Conservation (phyloP, 2,329 filamentous ascomycete species). For the Talaromyces atroroseus region DNA sequence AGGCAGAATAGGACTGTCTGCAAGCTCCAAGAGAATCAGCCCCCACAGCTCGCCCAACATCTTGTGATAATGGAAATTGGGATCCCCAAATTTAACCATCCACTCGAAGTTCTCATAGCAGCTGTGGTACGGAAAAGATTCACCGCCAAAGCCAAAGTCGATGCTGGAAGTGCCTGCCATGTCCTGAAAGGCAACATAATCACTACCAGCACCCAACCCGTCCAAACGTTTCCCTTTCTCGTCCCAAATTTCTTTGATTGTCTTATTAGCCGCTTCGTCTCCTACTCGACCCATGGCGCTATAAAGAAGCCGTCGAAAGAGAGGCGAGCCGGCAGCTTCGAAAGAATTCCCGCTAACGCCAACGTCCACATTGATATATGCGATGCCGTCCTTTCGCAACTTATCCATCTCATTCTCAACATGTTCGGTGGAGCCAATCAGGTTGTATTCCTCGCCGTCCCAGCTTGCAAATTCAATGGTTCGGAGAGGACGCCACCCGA, state of each 20-base stretch:
- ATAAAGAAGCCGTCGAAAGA: constrained; percentile 67
- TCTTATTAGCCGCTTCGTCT: constrained; percentile 67
- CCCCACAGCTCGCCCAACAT: constrained; percentile 73
- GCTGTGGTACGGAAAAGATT: constrained; percentile 66
- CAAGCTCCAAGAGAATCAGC: constrained; percentile 77
- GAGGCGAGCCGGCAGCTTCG: constrained; percentile 70
- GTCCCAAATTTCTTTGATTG: constrained; percentile 72
- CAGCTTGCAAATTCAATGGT: constrained; percentile 96
- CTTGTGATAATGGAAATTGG: constrained; percentile 73
- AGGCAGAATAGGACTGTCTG: constrained; percentile 74
- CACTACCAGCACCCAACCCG: constrained; percentile 67
- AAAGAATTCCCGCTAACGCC: constrained; percentile 73
- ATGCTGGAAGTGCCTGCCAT: constrained; percentile 84
- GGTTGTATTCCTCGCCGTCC: constrained; percentile 90
- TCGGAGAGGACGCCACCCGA: constrained; percentile 86
- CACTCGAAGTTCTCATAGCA: constrained; percentile 88
- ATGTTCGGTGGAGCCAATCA: constrained; percentile 89
- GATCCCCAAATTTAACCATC: constrained; percentile 75
- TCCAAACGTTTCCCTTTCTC: constrained; percentile 54
- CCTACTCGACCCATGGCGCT: constrained; percentile 68
- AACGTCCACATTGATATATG: constrained; percentile 86
- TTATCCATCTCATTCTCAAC: constrained; percentile 77
- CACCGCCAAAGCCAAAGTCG: constrained; percentile 72
- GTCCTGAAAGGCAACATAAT: constrained; percentile 86
- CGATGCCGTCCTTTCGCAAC: constrained; percentile 68